Base-by-base conservation (phyloP, 176 grass and related monocot genomes). In the Musa beccarii region DNA sequence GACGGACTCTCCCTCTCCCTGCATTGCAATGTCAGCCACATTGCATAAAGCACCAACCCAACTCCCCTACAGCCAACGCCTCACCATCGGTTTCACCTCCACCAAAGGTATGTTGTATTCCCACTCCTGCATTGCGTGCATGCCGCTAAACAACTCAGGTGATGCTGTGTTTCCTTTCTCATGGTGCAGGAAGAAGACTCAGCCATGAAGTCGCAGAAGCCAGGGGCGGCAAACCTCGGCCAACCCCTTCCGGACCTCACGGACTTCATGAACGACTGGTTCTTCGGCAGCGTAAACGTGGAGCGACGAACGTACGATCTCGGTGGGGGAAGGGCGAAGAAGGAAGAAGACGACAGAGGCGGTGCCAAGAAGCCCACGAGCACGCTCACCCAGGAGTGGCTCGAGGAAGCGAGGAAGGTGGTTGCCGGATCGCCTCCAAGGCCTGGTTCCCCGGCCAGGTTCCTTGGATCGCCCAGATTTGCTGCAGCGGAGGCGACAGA, bases 211-310 rank as follows among this genome's bases (percentile, higher is more conserved):
- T 70, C 16, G 43, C 68, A 51, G 43, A 70, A 51, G 43, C 9
- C 17, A 52, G 68, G 43, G 19, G 34, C 5, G 76, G 77, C 29
- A 82, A 76, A 24, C 10, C 53, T 17, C 16, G 68, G 68, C 34
- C 49, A 70, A 49, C 68, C 19, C 10, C 17, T 52, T 51, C 81
- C 85, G 52, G 89, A 92, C 79, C 70, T 92, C 59, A 54, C 81
- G 8, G 86, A 92, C 72, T 89, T 92, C 73, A 92, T 92, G 86
- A 89, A 92, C 81, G 89, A 92, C 75, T 92, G 89, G 89, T 92
- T 92, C 86, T 92, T 89, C 68, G 86, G 89, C 12, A 89, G 76
- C 54, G 81, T 76, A 25, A 75, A 69, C 66, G 25, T 56, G 43
- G 68, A 78, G 20, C 52, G 10, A 2, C 28, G 61, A 22, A 73